A percentile compares a stretch with the other conserved stretches of the same genome.
Conservation (phyloP, 2,329 filamentous ascomycete species). For the Alternaria gaisen region DNA sequence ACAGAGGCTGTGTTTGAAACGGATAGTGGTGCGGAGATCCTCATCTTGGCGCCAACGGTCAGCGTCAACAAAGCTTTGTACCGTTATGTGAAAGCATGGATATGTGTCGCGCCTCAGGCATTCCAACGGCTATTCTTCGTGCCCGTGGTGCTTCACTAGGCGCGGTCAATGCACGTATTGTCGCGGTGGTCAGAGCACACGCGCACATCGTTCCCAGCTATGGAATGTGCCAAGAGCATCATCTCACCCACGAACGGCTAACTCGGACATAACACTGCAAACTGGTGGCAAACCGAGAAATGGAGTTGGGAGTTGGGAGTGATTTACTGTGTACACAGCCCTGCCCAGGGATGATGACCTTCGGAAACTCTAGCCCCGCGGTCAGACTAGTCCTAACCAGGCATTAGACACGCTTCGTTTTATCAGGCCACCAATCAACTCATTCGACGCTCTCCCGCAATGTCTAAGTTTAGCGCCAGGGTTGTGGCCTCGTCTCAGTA, state of each 20-base stretch:
- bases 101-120: background rate
- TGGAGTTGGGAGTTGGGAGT: background rate
- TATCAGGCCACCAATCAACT: background rate
- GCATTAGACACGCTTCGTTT: background rate
- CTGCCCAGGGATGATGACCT: no score
- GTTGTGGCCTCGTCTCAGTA: background rate
- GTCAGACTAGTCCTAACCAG: no score
- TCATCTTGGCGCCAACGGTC: background rate
- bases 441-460: background rate
- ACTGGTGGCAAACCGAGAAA: background rate
- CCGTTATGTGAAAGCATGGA: background rate
- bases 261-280: background rate
- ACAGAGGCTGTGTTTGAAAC: background rate
- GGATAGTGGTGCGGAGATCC: background rate
- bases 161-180: background rate
- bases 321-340: no score
- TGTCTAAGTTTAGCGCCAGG: background rate
- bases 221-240: background rate
- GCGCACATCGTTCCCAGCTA: no score
- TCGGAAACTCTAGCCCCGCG: no score
- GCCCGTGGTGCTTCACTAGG: background rate
- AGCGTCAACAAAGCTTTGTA: background rate
- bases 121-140: background rate
- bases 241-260: background rate
- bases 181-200: background rate